Evolutionary conservation across 331 rosid genomes (phyloP).

Genomic region (Acacia concinna): DNA sequence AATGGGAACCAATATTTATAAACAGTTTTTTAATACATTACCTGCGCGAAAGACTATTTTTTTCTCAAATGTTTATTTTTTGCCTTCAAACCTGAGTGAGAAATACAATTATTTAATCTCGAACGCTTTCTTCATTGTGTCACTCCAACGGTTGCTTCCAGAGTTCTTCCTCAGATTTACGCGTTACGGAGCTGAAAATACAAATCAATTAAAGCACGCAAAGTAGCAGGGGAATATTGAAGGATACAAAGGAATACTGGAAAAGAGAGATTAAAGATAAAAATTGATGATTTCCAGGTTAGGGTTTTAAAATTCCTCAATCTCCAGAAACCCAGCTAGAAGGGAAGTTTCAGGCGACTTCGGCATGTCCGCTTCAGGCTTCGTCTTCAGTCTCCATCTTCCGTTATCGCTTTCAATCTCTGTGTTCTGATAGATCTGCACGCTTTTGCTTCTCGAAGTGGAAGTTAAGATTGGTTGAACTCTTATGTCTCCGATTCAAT

Average conservation of each 20-base stretch:
- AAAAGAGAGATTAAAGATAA: not conserved
- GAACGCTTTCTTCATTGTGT: conserved; percentile 57
- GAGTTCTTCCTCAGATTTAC: conserved; percentile 35
- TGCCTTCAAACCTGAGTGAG: not conserved
- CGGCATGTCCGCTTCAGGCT: too few relatives aligned
- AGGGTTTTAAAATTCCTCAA: conserved; percentile 28
- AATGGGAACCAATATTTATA: not conserved
- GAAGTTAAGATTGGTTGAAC: too few relatives aligned
- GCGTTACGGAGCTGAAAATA: conserved; percentile 4
- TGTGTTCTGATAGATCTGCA: too few relatives aligned
- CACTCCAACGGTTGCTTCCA: conserved; percentile 62
- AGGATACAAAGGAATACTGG: not conserved
- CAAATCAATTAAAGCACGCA: not conserved
- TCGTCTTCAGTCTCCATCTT: too few relatives aligned
- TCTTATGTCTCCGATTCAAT: too few relatives aligned
- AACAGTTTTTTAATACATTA: too few relatives aligned
- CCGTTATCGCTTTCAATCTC: too few relatives aligned
- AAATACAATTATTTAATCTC: conserved; percentile 38
- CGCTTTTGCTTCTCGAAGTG: too few relatives aligned
- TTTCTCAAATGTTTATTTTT: too few relatives aligned
- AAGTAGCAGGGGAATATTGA: not conserved
- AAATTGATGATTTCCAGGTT: not conserved
- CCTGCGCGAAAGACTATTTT: too few relatives aligned
- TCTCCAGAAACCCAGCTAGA: not conserved
- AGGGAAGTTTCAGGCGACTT: not conserved